These are phyloP conservation scores for Echites panduratus DNA, from an alignment of 257 asterid genomes.

Conservation along the genomic window DNA sequence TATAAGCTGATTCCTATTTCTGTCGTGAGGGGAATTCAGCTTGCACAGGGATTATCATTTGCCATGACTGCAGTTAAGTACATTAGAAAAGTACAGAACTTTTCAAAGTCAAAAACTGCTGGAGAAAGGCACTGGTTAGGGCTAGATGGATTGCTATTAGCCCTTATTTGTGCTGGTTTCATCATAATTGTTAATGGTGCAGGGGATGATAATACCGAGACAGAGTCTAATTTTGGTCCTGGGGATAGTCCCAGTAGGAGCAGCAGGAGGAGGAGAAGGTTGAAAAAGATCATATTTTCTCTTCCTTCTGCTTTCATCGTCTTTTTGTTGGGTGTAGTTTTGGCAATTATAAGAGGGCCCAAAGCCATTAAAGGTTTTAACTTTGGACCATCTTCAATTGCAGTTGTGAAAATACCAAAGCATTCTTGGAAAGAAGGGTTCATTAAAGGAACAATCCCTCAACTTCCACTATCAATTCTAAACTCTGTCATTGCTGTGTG, in stretches of 20 bases:
- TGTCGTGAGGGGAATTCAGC: conserved; percentile 72
- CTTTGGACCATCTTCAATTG: conserved; percentile 58
- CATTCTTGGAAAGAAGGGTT: conserved; percentile 76
- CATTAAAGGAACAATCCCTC: conserved; percentile 68
- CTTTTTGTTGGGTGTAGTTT: conserved; percentile 45
- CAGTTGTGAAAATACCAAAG: conserved; percentile 41
- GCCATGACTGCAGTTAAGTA: conserved; percentile 76
- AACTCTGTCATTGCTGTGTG: conserved; percentile 84
- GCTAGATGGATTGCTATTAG: conserved; percentile 61
- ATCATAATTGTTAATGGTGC: conserved; percentile 50
- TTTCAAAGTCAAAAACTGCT: conserved; percentile 45
- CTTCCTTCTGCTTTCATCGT: conserved; percentile 64
- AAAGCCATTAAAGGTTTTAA: conserved; percentile 38
- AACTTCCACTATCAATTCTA: conserved; percentile 59
- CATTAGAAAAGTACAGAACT: conserved; percentile 41
- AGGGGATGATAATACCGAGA: conserved; percentile 35
- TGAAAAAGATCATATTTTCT: conserved; percentile 29
- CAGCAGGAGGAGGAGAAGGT: conserved; percentile 11
- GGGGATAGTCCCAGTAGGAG: not conserved
- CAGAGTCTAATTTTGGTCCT: conserved; percentile 11
- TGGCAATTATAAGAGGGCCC: conserved; percentile 65
- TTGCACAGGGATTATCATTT: conserved; percentile 73
- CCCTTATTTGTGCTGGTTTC: conserved; percentile 52
- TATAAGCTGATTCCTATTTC: conserved; percentile 57
- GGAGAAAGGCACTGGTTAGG: conserved; percentile 68